Conservation (phyloP, 2,329 filamentous ascomycete species). For the Fusarium pininemorale region DNA sequence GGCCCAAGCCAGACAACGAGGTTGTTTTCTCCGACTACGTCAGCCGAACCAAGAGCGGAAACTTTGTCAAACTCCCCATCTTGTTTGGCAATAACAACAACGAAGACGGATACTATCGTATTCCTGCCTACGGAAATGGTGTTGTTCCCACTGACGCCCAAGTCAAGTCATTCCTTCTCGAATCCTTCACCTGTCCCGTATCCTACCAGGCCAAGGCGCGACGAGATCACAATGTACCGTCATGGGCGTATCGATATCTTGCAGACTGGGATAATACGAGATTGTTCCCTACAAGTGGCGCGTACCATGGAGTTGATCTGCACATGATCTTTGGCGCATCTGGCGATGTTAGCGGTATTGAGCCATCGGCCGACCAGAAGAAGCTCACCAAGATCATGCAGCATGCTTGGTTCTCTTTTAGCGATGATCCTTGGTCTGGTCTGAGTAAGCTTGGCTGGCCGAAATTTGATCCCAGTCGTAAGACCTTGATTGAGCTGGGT, state of each 20-base stretch:
- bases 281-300: conserved; percentile 55
- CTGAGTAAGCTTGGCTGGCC: conserved; percentile 43
- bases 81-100: conserved; percentile 56
- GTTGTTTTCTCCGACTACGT: conserved; percentile 55
- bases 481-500: conserved; percentile 30
- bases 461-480: conserved; percentile 18
- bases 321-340: conserved; percentile 58
- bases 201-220: conserved; percentile 51
- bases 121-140: conserved; percentile 52
- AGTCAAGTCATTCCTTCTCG: conserved; percentile 52
- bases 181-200: conserved; percentile 58
- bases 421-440: conserved; percentile 48
- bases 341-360: conserved; percentile 50
- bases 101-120: conserved; percentile 58
- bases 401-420: conserved; percentile 53
- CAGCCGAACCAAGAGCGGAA: conserved; percentile 44
- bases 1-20: conserved; percentile 52
- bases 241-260: conserved; percentile 59
- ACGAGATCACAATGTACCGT: conserved; percentile 45
- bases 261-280: conserved; percentile 60
- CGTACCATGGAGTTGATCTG: conserved; percentile 60
- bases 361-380: conserved; percentile 43
- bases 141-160: conserved; percentile 50
- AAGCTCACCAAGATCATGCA: conserved; percentile 50
- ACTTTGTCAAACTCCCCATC: conserved; percentile 53